A percentile compares a stretch with the other conserved stretches of the same genome.
Conservation (phyloP, 352 stramenopile genomes). For the Phytophthora multivora region DNA sequence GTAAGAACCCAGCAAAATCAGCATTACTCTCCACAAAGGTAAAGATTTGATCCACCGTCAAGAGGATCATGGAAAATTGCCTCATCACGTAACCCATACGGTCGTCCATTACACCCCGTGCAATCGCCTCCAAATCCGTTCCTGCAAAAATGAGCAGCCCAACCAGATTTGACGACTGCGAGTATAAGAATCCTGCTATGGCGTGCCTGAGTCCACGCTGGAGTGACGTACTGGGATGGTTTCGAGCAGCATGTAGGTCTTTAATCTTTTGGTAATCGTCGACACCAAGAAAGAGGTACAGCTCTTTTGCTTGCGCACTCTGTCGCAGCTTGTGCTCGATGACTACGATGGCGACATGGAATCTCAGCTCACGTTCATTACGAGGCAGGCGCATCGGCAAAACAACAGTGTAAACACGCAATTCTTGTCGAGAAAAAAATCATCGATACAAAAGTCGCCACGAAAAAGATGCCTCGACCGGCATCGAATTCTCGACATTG, state of each 20-base stretch:
- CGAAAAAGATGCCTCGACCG: conserved; percentile 44
- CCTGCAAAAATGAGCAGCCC: conserved; percentile 20
- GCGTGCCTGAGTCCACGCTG: conserved; percentile 9
- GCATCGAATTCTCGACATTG: conserved; percentile 36
- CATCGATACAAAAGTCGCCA: not conserved
- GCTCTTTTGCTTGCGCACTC: not conserved
- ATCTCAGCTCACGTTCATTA: conserved; percentile 8
- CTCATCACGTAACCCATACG: too few species aligned
- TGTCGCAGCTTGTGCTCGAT: conserved; percentile 20
- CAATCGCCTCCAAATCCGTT: conserved; percentile 11
- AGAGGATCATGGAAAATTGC: too few species aligned
- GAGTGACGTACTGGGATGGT: not conserved
- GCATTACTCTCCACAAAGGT: too few species aligned
- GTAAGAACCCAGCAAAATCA: too few species aligned
- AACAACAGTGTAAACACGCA: conserved; percentile 16
- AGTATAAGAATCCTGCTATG: not conserved
- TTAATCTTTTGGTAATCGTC: conserved; percentile 40
- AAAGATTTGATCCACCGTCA: too few species aligned
- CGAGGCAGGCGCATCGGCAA: conserved; percentile 1
- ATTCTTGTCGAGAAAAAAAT: conserved; percentile 37
- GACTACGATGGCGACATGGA: not conserved
- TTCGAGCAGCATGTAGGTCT: conserved; percentile 7
- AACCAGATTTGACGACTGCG: conserved; percentile 1
- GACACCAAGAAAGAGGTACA: conserved; percentile 43
- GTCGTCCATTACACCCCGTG: too few species aligned